Evolutionary conservation across 768 basidiomycete species (phyloP), one percentile per base, ranked within the genome.

Genomic region (Hortiboletus flavorubellus): DNA sequence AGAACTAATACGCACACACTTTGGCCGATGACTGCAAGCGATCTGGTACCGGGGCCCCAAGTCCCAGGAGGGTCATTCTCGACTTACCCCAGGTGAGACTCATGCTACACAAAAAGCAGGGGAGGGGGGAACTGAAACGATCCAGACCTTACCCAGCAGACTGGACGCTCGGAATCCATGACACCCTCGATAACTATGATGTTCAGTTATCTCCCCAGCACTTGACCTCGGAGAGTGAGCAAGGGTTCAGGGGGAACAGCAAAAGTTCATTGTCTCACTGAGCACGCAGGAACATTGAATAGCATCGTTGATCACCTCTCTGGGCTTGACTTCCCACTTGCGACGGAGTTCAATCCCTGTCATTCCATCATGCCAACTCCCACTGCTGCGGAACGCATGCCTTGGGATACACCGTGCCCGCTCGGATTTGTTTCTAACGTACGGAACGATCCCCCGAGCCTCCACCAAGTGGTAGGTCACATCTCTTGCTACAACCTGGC

Each of bases 221-320:
- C 34, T 26, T 16, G 21, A 16, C 26, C 5, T 9, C 12, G 26
- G 15, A 49, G 0, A 9, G 64, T 66, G n/a, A 59, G 61, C 5
- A 30, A 9, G 8, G 3, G n/a, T 34, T 44, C n/a, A 8, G 15
- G n/a, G 4, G 7, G 12, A 5, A 51, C 26, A 15, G 16, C 0
- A 9, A 11, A 2, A 26, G 16, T 15, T 34, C 26, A 29, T 37
- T 2, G n/a, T 43, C 54, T 63, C 5, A 57, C 26, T 3, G 33
- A 31, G 16, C 26, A 38, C 11, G 21, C 35, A 66, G 61, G n/a
- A 18, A 12, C 26, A 14, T 0, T 15, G n/a, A 4, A 16, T 8
- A 8, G 5, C 8, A 10, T 18, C 11, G 2, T 1, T 1, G 12
- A 51, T 30, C 48, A 18, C 9, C 6, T 41, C 1, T 1, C 12